Percentiles rank a stretch among this genome's conserved stretches.
phyloP scores from a whole-genome alignment of 192 early-diverging fungal species.

The Gonapodya prolifera region DNA sequence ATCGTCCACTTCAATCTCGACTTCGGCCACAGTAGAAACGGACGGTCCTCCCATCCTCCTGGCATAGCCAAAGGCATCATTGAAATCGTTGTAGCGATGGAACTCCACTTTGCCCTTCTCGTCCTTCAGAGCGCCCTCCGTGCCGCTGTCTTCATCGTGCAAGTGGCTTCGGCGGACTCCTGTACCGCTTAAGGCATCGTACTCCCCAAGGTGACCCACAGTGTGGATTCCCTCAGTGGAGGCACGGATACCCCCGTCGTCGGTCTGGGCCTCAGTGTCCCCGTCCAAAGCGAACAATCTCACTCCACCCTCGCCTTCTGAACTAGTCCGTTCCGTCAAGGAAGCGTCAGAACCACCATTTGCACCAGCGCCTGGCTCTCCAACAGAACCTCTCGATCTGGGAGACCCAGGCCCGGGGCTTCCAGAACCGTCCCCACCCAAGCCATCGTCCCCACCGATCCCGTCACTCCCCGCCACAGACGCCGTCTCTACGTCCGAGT shows the following conservation, averaged over 20 bases:
- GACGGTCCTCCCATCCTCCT: background rate
- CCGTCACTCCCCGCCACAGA: background rate
- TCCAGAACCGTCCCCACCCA: background rate
- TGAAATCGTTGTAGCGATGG: background rate
- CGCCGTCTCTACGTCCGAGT: background rate
- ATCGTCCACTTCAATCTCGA: background rate
- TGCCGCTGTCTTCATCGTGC: too few relatives aligned
- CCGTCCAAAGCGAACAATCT: background rate
- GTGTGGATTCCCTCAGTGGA: background rate
- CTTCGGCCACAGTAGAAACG: background rate
- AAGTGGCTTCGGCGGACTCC: too few relatives aligned
- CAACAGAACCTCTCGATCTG: too few relatives aligned
- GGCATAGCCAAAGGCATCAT: background rate
- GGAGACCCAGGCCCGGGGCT: too few relatives aligned
- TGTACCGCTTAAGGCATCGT: too few relatives aligned
- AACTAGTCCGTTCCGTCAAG: background rate
- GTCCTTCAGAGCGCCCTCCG: too few relatives aligned
- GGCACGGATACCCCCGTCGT: background rate
- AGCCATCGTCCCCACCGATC: background rate
- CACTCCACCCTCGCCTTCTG: background rate
- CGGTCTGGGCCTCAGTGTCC: background rate
- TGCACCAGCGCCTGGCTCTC: too few relatives aligned
- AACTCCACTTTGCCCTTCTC: too few relatives aligned
- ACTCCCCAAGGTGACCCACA: too few relatives aligned
- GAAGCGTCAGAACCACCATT: too few relatives aligned